Conservation (phyloP, 2,329 filamentous ascomycete species). For the Cladobotryum mycophilum region DNA sequence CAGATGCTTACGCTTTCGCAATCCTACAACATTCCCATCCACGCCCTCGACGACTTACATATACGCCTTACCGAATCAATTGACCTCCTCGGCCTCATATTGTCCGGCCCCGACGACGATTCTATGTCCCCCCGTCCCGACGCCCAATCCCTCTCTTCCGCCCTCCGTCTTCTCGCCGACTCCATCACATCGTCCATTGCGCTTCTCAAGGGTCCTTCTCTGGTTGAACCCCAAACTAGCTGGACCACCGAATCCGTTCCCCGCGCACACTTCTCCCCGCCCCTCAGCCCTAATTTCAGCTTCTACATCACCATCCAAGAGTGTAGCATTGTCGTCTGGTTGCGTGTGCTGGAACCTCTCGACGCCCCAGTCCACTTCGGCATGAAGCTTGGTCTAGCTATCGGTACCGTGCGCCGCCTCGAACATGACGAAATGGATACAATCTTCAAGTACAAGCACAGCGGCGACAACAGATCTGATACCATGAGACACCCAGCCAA, state of each 20-base stretch:
- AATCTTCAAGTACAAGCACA: constrained; percentile 58
- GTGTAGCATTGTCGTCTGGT: constrained; percentile 60
- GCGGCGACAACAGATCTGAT: constrained; percentile 23
- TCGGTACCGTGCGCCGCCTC: constrained; percentile 55
- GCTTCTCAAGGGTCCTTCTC: constrained; percentile 49
- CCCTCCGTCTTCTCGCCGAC: constrained; percentile 50
- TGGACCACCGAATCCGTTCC: constrained; percentile 42
- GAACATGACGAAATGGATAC: constrained; percentile 77
- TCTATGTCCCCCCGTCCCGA: constrained; percentile 45
- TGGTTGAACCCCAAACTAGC: constrained; percentile 32
- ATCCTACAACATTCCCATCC: constrained; percentile 50
- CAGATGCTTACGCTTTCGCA: constrained; percentile 44
- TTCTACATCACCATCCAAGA: constrained; percentile 67
- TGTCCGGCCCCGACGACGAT: constrained; percentile 39
- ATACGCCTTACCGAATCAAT: constrained; percentile 77
- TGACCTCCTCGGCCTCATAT: constrained; percentile 73
- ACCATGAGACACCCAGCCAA: constrained; percentile 19
- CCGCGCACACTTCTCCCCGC: constrained; percentile 36
- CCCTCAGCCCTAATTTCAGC: constrained; percentile 57
- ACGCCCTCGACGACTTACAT: constrained; percentile 64
- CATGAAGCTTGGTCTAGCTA: constrained; percentile 64
- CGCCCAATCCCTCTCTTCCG: constrained; percentile 49
- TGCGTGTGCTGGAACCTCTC: constrained; percentile 64
- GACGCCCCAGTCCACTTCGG: constrained; percentile 55
- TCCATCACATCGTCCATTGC: constrained; percentile 46